Base-by-base conservation (phyloP, 2,329 filamentous ascomycete species). In the Penicillium sp. region DNA sequence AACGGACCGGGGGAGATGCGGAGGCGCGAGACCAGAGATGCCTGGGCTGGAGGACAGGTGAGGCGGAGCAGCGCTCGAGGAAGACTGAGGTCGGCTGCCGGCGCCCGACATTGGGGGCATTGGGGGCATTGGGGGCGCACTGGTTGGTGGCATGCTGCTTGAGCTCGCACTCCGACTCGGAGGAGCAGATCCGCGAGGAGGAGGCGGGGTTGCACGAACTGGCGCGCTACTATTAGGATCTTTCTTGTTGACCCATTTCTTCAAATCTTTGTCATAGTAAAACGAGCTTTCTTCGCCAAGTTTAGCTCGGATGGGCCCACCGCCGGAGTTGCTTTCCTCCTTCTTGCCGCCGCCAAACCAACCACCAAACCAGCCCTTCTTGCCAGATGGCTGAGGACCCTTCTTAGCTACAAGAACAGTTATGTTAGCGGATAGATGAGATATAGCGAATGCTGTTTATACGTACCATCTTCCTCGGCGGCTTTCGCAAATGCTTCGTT, bases 201-300 rank as follows among this genome's bases (percentile, higher is more conserved):
- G 92, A 1, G 94, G 92, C 1, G 93, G 89, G 0, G 91, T 86
- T 1, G 86, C 85, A 43, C 78, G 76, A 26, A 78, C 69, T n/a
- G 77, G 74, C 23, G 79, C 83, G 51, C 88, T 86, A 7, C 84
- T 82, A 13, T 77, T 78, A 11, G 87, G 87, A 10, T 85, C 84
- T 70, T 96, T 97, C 79, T 97, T 97, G 78, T 99, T 97, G 70
- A 99, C 81, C 95, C 95, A 99, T 70, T 94, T 91, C 78, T 96
- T 95, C 48, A 96, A 82, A n/a, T 97, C 90, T 2, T 91, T 89
- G 68, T 99, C 94, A 67, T 94, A 99, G 62, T 93, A 88, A 73
- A 99, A 97, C 42, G 86, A 91, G 72, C 85, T 96, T 68, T 94
- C 85, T 73, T 99, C 95, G 57, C 93, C 95, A 8, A 99, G 83